Percentiles rank a stretch among this genome's conserved stretches.
Evolutionary conservation across 306 rosid genomes (phyloP).

Genomic region (Lagenaria siceraria): DNA sequence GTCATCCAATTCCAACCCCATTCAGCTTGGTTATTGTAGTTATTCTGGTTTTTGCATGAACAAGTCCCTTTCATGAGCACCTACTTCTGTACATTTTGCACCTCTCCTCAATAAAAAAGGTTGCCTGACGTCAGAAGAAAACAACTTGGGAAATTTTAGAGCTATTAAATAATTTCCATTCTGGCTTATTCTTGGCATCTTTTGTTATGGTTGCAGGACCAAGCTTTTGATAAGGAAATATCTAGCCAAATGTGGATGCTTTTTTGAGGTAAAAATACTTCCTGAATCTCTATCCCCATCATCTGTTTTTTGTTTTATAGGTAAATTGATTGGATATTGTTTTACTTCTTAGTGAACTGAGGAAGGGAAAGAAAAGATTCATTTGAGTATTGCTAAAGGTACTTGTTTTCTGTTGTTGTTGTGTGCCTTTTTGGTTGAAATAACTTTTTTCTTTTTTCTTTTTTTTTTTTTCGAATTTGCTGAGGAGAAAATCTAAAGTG

Average conservation of each 20-base stretch:
- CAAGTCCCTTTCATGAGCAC: not conserved
- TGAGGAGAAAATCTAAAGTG: not conserved
- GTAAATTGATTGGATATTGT: not conserved
- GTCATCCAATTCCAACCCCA: not conserved
- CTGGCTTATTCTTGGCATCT: not conserved
- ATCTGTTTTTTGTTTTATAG: not conserved
- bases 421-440: not conserved
- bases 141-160: not conserved
- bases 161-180: not conserved
- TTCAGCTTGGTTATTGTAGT: not conserved
- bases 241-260: not conserved
- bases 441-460: not conserved
- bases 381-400: not conserved
- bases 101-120: not conserved
- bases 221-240: not conserved
- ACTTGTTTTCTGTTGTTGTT: not conserved
- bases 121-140: not conserved
- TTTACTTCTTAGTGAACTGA: not conserved
- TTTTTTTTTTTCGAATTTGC: not conserved
- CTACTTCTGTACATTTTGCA: constrained; percentile 1
- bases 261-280: constrained; percentile 1
- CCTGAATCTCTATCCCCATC: not conserved
- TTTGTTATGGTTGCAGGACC: constrained; percentile 1
- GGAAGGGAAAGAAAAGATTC: not conserved
- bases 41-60: not conserved